These are phyloP conservation scores for Kitagawia praeruptora DNA, from an alignment of 129 eudicot species.

Conservation along the genomic window DNA sequence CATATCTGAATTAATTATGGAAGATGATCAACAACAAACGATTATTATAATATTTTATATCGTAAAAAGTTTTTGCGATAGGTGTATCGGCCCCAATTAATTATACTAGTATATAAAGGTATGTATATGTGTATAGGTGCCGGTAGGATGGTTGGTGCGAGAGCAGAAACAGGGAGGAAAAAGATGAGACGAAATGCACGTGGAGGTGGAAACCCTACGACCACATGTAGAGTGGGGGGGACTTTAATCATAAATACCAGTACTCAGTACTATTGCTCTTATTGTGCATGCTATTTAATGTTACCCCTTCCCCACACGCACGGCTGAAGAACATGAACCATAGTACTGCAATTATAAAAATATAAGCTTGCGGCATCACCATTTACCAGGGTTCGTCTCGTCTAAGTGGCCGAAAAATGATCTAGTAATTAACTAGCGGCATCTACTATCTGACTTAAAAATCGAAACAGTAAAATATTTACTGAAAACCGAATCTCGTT, in stretches of 20 bases:
- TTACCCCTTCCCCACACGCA: constrained; percentile 4
- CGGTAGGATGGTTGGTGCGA: neutral
- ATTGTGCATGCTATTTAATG: constrained; percentile 4
- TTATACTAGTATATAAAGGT: too few relatives aligned
- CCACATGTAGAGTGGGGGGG: constrained; percentile 30
- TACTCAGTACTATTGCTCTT: neutral
- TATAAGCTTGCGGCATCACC: too few relatives aligned
- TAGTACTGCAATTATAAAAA: neutral
- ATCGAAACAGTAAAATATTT: too few relatives aligned
- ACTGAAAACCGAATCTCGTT: too few relatives aligned
- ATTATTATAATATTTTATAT: too few relatives aligned
- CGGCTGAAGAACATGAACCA: neutral
- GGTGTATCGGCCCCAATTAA: too few relatives aligned
- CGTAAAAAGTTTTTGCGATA: too few relatives aligned
- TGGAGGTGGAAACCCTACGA: constrained; percentile 43
- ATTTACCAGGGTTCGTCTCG: too few relatives aligned
- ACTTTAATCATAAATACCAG: constrained; percentile 40
- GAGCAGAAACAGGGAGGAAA: constrained; percentile 15
- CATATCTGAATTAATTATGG: neutral
- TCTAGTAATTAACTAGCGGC: too few relatives aligned
- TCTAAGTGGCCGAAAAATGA: too few relatives aligned
- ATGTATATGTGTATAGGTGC: neutral
- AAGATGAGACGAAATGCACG: constrained; percentile 36
- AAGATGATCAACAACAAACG: too few relatives aligned
- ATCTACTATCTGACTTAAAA: too few relatives aligned